Evolutionary conservation across 306 rosid genomes (phyloP), one percentile per base, ranked within the genome.

Genomic region (Benincasa hispida): DNA sequence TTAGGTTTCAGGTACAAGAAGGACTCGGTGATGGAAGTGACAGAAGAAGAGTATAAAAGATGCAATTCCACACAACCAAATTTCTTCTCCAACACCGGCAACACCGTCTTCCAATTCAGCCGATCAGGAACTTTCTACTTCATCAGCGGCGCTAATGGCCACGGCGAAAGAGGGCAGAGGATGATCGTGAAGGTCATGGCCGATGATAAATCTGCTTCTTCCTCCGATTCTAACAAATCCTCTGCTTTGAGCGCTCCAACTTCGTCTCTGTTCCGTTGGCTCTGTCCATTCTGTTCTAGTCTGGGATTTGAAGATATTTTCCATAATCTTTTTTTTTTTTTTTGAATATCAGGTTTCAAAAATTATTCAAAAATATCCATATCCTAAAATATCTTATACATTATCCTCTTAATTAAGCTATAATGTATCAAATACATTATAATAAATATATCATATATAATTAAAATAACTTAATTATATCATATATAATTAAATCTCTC

Each of bases 21-120:
- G 86, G 98, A 93, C 78, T 90, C 97, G 0, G 96, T 91, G 75
- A 88, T 93, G 98, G 87, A 88, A 81, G 98, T 93, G 81, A 81
- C 72, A 0, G 83, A 85, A 21, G 87, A 10, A 88, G 92, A 87
- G 50, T 91, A 88, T 88, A 85, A 85, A 50, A 79, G 76, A 17
- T 91, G 97, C 88, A 90, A 87, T 32, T 83, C 98, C 5, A 88
- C 90, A n/a, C 92, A 80, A 50, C 98, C 98, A 8, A 82, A 24
- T 15, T 88, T 84, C 86, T 91, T 88, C 85, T 90, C 92, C 41
- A 91, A 93, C 88, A 83, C 60, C 10, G 98, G 98, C 2, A 79
- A 90, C 84, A 84, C 89, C 0, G 72, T 86, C 42, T 87, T 86
- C 82, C 82, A 10, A 72, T 60, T 93, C 8, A 54, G 67, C 0